Evolutionary conservation across 2,329 filamentous ascomycete species (phyloP).

Genomic region (Onygenales sp.): DNA sequence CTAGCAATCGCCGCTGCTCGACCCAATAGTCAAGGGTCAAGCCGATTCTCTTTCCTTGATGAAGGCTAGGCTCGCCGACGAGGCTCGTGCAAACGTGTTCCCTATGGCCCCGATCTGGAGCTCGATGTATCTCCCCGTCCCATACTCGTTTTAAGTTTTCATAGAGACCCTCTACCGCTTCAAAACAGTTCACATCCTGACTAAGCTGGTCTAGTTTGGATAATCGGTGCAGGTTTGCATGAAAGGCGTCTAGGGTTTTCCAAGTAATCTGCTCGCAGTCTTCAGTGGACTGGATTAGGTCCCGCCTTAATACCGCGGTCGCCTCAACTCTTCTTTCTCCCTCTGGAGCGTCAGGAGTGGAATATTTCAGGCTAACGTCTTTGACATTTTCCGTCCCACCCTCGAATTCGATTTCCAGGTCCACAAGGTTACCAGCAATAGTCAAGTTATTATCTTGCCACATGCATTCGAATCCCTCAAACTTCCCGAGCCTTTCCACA

Average conservation of each 20-base stretch:
- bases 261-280: slow-evolving; percentile 24
- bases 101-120: slow-evolving; percentile 21
- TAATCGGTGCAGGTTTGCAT: slow-evolving; percentile 35
- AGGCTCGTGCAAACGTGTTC: slow-evolving; percentile 33
- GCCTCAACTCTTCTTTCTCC: slow-evolving; percentile 33
- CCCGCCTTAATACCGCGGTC: slow-evolving; percentile 32
- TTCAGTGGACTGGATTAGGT: slow-evolving; percentile 24
- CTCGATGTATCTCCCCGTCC: slow-evolving; percentile 29
- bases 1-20: slow-evolving; percentile 24
- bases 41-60: slow-evolving; percentile 30
- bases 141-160: slow-evolving; percentile 34
- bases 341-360: slow-evolving; percentile 30
- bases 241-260: slow-evolving; percentile 30
- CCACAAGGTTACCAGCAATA: slow-evolving; percentile 38
- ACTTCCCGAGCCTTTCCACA: slow-evolving; percentile 31
- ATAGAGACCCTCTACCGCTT: slow-evolving; percentile 35
- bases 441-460: slow-evolving; percentile 38
- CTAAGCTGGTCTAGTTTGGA: slow-evolving; percentile 36
- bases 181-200: slow-evolving; percentile 37
- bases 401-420: slow-evolving; percentile 38
- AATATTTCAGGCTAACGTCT: slow-evolving; percentile 35
- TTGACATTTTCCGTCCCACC: slow-evolving; percentile 30
- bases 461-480: slow-evolving; percentile 37
- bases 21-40: slow-evolving; percentile 36
- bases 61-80: slow-evolving; percentile 33